Percentiles rank a stretch among this genome's conserved stretches.
Evolutionary conservation across 2,329 filamentous ascomycete genomes (phyloP).

Genomic region (Didymellaceae sp.): DNA sequence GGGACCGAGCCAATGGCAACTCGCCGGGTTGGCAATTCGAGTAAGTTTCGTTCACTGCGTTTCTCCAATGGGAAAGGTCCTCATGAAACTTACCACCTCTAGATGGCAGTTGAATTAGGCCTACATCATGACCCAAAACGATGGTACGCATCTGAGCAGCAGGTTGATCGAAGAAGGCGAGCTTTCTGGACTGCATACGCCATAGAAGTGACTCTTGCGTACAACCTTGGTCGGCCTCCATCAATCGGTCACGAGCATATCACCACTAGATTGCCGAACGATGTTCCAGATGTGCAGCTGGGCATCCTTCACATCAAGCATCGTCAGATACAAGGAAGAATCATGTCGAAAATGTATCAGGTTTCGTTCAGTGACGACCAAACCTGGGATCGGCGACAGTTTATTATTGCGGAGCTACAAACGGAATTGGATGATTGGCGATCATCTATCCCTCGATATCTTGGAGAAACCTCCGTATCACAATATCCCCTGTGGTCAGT

Average conservation of each 20-base stretch:
- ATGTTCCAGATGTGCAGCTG: not conserved
- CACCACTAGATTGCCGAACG: not conserved
- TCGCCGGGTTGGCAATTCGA: conserved; percentile 4
- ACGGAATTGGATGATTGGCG: not conserved
- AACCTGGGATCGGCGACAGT: not conserved
- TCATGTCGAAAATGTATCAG: conserved; percentile 5
- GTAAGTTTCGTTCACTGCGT: not conserved
- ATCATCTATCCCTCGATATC: not conserved
- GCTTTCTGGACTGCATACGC: conserved; percentile 7
- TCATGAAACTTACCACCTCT: not conserved
- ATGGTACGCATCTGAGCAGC: not conserved
- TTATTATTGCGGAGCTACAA: not conserved
- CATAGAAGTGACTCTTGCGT: conserved; percentile 8
- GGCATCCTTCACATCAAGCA: conserved; percentile 6
- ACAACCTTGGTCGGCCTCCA: conserved; percentile 6
- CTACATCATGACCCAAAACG: not conserved
- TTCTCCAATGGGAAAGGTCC: not conserved
- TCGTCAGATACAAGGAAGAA: conserved; percentile 3
- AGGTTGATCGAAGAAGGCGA: not conserved
- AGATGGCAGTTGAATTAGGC: not conserved
- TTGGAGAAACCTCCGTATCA: not conserved
- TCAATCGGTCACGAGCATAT: conserved; percentile 8
- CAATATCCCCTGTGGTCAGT: not conserved
- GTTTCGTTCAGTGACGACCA: not conserved
- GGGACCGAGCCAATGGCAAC: conserved; percentile 6